Percentiles rank a stretch among this genome's conserved stretches.
Conservation (phyloP, 2,329 filamentous ascomycete species). For the Colletotrichum australisinense region DNA sequence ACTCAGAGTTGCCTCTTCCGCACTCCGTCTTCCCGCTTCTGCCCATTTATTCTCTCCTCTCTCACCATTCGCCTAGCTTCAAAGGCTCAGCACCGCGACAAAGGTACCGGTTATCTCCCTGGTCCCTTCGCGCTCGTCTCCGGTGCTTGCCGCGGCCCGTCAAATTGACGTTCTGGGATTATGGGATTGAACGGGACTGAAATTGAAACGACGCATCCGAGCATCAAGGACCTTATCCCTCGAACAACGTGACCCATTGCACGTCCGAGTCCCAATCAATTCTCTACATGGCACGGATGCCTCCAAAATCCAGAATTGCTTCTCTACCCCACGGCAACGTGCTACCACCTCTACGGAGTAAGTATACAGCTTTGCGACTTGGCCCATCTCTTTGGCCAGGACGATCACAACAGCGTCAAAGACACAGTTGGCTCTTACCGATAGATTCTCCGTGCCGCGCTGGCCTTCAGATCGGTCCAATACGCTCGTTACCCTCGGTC, state of each 20-base stretch:
- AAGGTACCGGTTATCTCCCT: not conserved
- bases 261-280: slow-evolving; percentile 31
- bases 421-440: not conserved
- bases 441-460: not conserved
- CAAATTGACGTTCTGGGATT: not conserved
- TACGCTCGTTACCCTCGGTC: not conserved
- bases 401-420: too few species aligned
- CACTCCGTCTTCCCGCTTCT: not conserved
- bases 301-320: not conserved
- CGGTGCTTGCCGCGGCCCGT: slow-evolving; percentile 4
- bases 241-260: slow-evolving; percentile 5
- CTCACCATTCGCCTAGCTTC: not conserved
- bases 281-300: slow-evolving; percentile 10
- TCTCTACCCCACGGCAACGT: not conserved
- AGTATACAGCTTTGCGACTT: too few species aligned
- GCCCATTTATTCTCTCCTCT: not conserved
- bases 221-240: slow-evolving; percentile 13
- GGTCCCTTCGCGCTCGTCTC: not conserved
- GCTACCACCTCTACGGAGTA: not conserved
- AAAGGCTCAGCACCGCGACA: not conserved
- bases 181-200: slow-evolving; percentile 10
- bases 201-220: slow-evolving; percentile 24
- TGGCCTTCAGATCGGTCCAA: not conserved
- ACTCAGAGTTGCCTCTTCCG: not conserved
- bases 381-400: not conserved